A percentile compares a stretch with the other conserved stretches of the same genome.
phyloP scores from a whole-genome alignment of 768 basidiomycete species.

The Russula griseocarnosa region DNA sequence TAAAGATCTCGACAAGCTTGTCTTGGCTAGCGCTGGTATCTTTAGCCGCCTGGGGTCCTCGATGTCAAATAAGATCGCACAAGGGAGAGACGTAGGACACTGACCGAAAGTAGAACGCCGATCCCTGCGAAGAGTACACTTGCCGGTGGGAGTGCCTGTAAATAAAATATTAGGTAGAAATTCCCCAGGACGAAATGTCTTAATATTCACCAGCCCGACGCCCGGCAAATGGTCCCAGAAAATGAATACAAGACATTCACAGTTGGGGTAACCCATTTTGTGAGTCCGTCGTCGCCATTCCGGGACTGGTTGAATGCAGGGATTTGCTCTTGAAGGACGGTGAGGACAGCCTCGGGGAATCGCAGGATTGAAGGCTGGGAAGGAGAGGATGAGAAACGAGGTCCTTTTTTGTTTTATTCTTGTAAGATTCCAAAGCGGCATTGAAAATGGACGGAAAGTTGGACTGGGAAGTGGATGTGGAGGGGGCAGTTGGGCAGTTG shows the following conservation, averaged over 20 bases:
- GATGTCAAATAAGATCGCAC: too few species aligned
- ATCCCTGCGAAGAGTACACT: too few species aligned
- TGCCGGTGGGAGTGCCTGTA: conserved; percentile 2
- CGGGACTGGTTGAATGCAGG: not conserved
- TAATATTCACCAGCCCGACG: not conserved
- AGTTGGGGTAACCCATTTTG: conserved; percentile 2
- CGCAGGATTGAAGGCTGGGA: not conserved
- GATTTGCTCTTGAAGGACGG: not conserved
- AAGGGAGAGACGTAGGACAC: too few species aligned
- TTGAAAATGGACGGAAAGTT: not conserved
- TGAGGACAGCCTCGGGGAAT: too few species aligned
- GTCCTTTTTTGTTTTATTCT: not conserved
- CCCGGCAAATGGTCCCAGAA: not conserved
- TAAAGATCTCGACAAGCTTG: too few species aligned
- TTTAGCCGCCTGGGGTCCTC: too few species aligned
- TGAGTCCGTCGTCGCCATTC: not conserved
- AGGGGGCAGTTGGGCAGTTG: not conserved
- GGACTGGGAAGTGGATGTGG: not conserved
- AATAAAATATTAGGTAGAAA: not conserved
- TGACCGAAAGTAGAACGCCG: too few species aligned
- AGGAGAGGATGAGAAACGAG: not conserved
- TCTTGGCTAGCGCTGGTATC: too few species aligned
- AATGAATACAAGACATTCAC: conserved; percentile 1
- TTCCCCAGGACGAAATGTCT: not conserved
- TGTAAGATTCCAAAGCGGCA: not conserved